These are phyloP conservation scores for Aspergillus diversus DNA, from an alignment of 495 filamentous ascomycete species.

Conservation along the genomic window DNA sequence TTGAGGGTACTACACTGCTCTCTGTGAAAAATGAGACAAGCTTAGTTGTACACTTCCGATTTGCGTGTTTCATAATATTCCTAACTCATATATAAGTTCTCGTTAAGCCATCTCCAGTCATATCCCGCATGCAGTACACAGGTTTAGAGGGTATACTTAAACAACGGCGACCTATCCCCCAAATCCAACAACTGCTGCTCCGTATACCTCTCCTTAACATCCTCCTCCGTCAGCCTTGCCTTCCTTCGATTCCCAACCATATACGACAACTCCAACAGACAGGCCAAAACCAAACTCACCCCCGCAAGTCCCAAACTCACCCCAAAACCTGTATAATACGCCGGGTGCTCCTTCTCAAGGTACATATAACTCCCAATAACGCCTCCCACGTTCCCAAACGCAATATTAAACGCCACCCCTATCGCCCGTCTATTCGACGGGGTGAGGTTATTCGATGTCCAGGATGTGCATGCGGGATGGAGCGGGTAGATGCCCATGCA, in stretches of 20 bases:
- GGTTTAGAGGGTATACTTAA: too few species aligned
- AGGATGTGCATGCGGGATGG: conserved; percentile 35
- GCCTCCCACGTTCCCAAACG: conserved; percentile 37
- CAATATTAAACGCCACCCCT: conserved; percentile 37
- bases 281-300: conserved; percentile 22
- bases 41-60: too few species aligned
- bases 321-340: conserved; percentile 38
- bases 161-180: conserved; percentile 40
- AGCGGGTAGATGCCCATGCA: conserved; percentile 42
- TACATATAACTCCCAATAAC: conserved; percentile 44
- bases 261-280: conserved; percentile 26
- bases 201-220: conserved; percentile 31
- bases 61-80: too few species aligned
- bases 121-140: too few species aligned
- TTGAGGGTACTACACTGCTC: too few species aligned
- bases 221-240: conserved; percentile 27
- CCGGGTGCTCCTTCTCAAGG: conserved; percentile 31
- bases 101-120: too few species aligned
- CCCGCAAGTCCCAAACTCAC: conserved; percentile 29
- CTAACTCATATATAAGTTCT: too few species aligned
- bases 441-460: conserved; percentile 43
- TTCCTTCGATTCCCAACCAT: conserved; percentile 29
- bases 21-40: too few species aligned
- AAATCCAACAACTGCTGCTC: conserved; percentile 42
- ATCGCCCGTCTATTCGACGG: conserved; percentile 40